phyloP scores from a whole-genome alignment of 805 yeast genomes.

The Lipomyces orientalis region DNA sequence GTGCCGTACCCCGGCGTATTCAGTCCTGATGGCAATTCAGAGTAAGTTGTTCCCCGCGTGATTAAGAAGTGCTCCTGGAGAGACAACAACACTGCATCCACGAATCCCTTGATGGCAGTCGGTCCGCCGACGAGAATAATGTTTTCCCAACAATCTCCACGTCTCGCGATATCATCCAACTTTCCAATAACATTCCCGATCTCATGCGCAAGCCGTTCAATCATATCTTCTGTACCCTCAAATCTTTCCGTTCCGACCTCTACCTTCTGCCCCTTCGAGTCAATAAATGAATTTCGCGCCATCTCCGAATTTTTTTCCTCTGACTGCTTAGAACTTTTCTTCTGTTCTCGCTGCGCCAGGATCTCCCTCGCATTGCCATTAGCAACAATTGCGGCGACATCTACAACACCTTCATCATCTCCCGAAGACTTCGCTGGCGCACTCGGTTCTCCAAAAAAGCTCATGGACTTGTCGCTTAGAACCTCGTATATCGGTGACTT shows the following conservation, averaged over 20 bases:
- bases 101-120: slow-evolving; percentile 73
- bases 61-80: slow-evolving; percentile 63
- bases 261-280: slow-evolving; percentile 60
- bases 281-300: slow-evolving; percentile 74
- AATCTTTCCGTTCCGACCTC: slow-evolving; percentile 89
- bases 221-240: slow-evolving; percentile 70
- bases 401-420: slow-evolving; percentile 75
- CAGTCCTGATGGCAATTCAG: slow-evolving; percentile 48
- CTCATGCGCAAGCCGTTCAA: slow-evolving; percentile 59
- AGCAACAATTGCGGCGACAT: slow-evolving; percentile 87
- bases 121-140: slow-evolving; percentile 82
- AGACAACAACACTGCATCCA: slow-evolving; percentile 66
- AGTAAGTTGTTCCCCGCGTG: slow-evolving; percentile 45
- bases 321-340: slow-evolving; percentile 45
- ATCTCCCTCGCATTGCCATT: slow-evolving; percentile 76
- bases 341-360: slow-evolving; percentile 53
- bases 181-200: slow-evolving; percentile 59
- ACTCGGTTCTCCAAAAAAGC: slow-evolving; percentile 53
- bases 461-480: slow-evolving; percentile 50
- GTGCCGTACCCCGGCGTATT: slow-evolving; percentile 44
- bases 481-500: slow-evolving; percentile 78
- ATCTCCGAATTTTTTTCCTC: slow-evolving; percentile 63
- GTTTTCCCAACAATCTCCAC: slow-evolving; percentile 86
- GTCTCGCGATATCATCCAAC: slow-evolving; percentile 69
- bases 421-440: slow-evolving; percentile 47